Evolutionary conservation across 2,329 filamentous ascomycete genomes (phyloP).

Genomic region (Didymella pinodella): DNA sequence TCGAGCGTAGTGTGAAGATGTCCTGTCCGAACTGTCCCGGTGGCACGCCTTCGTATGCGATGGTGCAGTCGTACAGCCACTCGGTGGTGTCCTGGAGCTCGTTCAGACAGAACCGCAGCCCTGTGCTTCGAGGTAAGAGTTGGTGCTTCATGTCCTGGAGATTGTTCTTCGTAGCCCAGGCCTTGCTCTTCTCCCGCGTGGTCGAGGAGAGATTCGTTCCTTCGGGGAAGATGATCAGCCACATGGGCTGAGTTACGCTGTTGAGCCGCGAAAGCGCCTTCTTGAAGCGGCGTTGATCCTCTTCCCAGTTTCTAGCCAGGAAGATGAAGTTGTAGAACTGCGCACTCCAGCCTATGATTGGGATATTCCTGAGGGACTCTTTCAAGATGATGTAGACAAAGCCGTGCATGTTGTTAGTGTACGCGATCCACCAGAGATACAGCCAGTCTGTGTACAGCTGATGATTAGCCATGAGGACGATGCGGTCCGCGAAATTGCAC

Average conservation of each 20-base stretch:
- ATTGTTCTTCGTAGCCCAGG: constrained; percentile 79
- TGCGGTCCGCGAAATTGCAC: constrained; percentile 80
- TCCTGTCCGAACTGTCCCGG: constrained; percentile 80
- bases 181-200: constrained; percentile 72
- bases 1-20: constrained; percentile 84
- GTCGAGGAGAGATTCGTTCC: constrained; percentile 81
- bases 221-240: constrained; percentile 87
- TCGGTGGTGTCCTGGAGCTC: constrained; percentile 78
- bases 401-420: constrained; percentile 82
- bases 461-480: constrained; percentile 88
- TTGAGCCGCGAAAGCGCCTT: constrained; percentile 76
- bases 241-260: constrained; percentile 79
- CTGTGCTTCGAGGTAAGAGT: constrained; percentile 80
- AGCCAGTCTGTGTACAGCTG: constrained; percentile 91
- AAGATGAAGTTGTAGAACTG: constrained; percentile 92
- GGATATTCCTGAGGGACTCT: constrained; percentile 82
- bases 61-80: constrained; percentile 90
- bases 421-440: constrained; percentile 94
- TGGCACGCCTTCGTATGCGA: constrained; percentile 92
- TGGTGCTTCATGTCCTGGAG: constrained; percentile 76
- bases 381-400: constrained; percentile 91
- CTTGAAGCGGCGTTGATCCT: constrained; percentile 77
- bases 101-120: constrained; percentile 78
- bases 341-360: constrained; percentile 80
- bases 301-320: constrained; percentile 86